Percentiles rank a stretch among this genome's conserved stretches.
Conservation (phyloP, 2,329 filamentous ascomycete species). For the Pseudogymnoascus sp. region DNA sequence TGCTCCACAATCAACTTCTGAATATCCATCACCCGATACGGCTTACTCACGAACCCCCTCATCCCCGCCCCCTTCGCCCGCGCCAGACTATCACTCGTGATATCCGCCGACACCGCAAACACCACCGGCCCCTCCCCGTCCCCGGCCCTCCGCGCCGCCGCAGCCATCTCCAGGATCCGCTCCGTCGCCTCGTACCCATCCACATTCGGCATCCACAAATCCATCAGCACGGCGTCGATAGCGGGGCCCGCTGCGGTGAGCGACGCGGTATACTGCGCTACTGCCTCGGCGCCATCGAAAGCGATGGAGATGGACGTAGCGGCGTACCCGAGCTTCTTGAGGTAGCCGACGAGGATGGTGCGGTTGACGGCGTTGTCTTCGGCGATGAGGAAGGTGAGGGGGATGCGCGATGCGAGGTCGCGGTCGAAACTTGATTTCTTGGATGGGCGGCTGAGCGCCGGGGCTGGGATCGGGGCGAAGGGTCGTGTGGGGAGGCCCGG, state of each 20-base stretch:
- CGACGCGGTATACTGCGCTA: constrained; percentile 49
- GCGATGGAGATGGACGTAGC: constrained; percentile 50
- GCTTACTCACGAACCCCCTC: constrained; percentile 50
- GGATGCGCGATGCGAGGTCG: constrained; percentile 50
- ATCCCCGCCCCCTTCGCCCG: constrained; percentile 44
- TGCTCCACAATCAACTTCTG: constrained; percentile 40
- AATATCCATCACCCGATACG: constrained; percentile 47
- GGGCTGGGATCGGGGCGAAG: constrained; percentile 6
- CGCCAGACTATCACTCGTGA: constrained; percentile 44
- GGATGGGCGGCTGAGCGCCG: neutral
- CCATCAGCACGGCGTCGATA: constrained; percentile 65
- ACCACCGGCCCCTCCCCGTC: constrained; percentile 34
- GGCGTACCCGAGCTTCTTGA: constrained; percentile 59
- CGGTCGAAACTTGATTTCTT: constrained; percentile 40
- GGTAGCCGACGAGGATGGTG: constrained; percentile 58
- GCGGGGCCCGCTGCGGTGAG: constrained; percentile 29
- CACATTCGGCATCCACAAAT: constrained; percentile 70
- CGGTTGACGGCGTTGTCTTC: constrained; percentile 70
- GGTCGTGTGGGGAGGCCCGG: neutral
- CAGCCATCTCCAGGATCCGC: constrained; percentile 43
- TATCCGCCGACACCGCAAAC: constrained; percentile 49
- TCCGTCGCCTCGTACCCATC: constrained; percentile 64
- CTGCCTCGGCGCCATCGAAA: constrained; percentile 61
- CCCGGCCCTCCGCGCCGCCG: constrained; percentile 15
- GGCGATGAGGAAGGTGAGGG: constrained; percentile 61